Evolutionary conservation across 345 rosid species (phyloP).

Genomic region (Linum trigynum): DNA sequence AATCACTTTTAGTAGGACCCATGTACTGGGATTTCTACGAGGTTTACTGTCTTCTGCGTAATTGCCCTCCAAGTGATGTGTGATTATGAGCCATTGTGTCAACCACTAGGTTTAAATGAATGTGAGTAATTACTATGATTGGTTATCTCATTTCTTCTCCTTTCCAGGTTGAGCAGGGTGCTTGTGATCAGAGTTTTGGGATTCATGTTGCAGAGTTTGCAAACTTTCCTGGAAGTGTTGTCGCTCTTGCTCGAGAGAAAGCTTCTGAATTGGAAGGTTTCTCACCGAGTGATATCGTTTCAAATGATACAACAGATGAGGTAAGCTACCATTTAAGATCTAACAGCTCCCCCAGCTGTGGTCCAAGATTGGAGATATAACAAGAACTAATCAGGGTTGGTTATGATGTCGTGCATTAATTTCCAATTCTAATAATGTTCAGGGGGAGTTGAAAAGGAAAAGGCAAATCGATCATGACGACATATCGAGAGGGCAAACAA

Average conservation of each 20-base stretch:
- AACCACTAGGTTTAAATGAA: no score
- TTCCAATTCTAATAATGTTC: slow-evolving; percentile 9
- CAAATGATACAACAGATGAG: slow-evolving; percentile 33
- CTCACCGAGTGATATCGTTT: slow-evolving; percentile 47
- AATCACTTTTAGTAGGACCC: neutral
- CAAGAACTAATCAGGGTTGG: neutral
- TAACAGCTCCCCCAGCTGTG: neutral
- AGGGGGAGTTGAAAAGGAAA: slow-evolving; percentile 71
- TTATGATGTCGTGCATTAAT: neutral
- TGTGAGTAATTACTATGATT: neutral
- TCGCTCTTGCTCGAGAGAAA: slow-evolving; percentile 84
- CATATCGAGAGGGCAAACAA: slow-evolving; percentile 55
- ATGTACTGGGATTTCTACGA: neutral
- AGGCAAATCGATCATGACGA: slow-evolving; percentile 48
- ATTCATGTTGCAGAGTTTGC: slow-evolving; percentile 98
- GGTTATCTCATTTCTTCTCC: neutral
- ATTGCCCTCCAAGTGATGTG: no score
- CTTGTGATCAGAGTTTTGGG: slow-evolving; percentile 98
- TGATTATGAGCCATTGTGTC: no score
- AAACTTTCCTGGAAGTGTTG: slow-evolving; percentile 91
- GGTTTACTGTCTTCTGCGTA: neutral
- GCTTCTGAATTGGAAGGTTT: slow-evolving; percentile 95
- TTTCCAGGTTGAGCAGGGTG: slow-evolving; percentile 79
- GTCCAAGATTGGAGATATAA: neutral
- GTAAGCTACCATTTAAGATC: slow-evolving; percentile 18